Base-by-base conservation (phyloP, 2,329 filamentous ascomycete genomes). In the Seiridium unicorne region DNA sequence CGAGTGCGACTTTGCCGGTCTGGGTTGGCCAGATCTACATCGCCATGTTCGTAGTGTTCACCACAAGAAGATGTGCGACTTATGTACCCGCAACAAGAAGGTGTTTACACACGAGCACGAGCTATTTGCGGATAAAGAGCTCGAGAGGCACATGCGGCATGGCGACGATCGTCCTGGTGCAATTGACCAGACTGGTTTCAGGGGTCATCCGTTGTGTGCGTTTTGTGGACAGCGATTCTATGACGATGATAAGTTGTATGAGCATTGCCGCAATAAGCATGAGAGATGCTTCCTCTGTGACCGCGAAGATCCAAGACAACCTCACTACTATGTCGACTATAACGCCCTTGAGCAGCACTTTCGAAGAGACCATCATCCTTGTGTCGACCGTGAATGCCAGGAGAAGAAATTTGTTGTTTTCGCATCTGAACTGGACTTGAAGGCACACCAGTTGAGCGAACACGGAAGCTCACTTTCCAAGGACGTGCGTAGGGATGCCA, bases 331-430 rank as follows among this genome's bases (percentile, higher is more conserved):
- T 72, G 81, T 90, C 61, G 88, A 99, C 77, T 98, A 97, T 75
- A 85, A 93, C 65, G 86, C 90, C 0, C 80, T 99, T 3, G 93
- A 96, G 71, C 79, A 87, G 44, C 95, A 99, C 75, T 98, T 98
- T 72, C 84, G 85, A 63, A 89, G 89, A 66, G 93, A 95, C 60
- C 95, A 99, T 74, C 97, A 89, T 70, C 78, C 93, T 0, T 99
- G 95, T 71, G 75, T 85, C 5, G 93, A 99, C 68, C 82, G 84
- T 58, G 93, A 97, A 70, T 99, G 95, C 69, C 73, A 95, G 70
- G 95, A 98, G 68, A 97, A 97, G 84, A 98, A 97, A 73, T 97
- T 98, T 72, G 90, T 98, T 36, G 95, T 98, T 0, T 99, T 99
- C 67, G 92, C 92, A 59, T 93, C 93, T 0, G 92, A 97, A 70